Evolutionary conservation across 257 asterid species (phyloP).

Genomic region (Solanum sejunctum): DNA sequence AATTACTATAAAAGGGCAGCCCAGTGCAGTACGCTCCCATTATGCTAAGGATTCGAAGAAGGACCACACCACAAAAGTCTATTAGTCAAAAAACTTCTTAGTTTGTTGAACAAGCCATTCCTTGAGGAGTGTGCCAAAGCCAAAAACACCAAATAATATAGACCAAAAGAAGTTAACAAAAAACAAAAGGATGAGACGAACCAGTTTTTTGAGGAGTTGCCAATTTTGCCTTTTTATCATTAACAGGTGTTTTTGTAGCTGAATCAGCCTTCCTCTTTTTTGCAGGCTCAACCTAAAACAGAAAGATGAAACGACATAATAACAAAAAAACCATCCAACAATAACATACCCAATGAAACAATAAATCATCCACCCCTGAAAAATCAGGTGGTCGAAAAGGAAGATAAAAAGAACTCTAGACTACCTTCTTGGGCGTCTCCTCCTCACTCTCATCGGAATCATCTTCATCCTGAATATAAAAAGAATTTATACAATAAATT

Average conservation of each 20-base stretch:
- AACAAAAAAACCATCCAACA: background rate
- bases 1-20: background rate
- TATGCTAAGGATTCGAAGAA: background rate
- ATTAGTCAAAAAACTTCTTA: background rate
- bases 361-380: background rate
- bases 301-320: background rate
- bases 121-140: too few species aligned
- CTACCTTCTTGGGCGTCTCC: slow-evolving; percentile 84
- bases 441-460: slow-evolving; percentile 55
- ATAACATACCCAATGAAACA: background rate
- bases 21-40: background rate
- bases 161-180: background rate
- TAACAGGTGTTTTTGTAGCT: slow-evolving; percentile 48
- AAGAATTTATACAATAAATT: background rate
- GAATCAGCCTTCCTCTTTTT: slow-evolving; percentile 50
- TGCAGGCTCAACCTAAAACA: slow-evolving; percentile 31
- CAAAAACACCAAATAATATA: background rate
- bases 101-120: background rate
- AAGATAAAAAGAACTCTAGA: too few species aligned
- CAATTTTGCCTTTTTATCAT: slow-evolving; percentile 61
- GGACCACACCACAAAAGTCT: background rate
- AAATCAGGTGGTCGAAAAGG: background rate
- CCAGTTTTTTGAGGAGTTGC: slow-evolving; percentile 81
- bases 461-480: slow-evolving; percentile 32
- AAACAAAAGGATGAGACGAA: background rate